Evolutionary conservation across 2,329 filamentous ascomycete species (phyloP).

Genomic region (Davidsoniella eucalypti): DNA sequence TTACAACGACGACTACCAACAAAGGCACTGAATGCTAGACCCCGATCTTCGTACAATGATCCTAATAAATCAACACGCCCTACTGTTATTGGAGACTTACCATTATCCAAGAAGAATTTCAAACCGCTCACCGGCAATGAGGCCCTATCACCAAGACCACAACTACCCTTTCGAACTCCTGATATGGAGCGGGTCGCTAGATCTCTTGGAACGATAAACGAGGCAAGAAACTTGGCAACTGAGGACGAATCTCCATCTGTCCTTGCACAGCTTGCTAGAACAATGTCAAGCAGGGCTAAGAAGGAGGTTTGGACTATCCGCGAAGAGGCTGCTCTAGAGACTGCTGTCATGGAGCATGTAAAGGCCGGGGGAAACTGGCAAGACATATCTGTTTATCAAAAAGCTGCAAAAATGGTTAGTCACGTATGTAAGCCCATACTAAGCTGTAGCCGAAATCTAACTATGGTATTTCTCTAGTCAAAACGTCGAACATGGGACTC

Average conservation of each 20-base stretch:
- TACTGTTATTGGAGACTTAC: neutral
- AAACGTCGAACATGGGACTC: slow-evolving; percentile 7
- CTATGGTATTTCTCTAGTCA: neutral
- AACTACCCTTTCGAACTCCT: neutral
- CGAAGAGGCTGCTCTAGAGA: slow-evolving; percentile 5
- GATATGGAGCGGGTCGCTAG: neutral
- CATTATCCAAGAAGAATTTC: neutral
- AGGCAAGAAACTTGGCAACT: too few relatives aligned
- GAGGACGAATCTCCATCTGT: slow-evolving; percentile 11
- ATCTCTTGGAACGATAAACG: neutral
- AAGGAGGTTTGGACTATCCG: slow-evolving; percentile 6
- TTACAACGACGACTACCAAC: too few relatives aligned
- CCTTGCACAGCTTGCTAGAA: slow-evolving; percentile 6
- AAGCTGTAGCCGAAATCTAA: neutral
- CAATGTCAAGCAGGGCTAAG: slow-evolving; percentile 8
- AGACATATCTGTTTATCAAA: slow-evolving; percentile 11
- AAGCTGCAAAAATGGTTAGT: slow-evolving; percentile 8
- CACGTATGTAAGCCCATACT: neutral
- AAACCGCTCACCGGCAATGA: neutral
- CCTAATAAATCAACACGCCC: too few relatives aligned
- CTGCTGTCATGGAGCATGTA: slow-evolving; percentile 10
- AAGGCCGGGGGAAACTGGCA: slow-evolving; percentile 13
- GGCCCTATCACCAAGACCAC: neutral
- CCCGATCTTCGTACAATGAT: too few relatives aligned
- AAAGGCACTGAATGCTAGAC: too few relatives aligned